Percentiles rank a stretch among this genome's conserved stretches.
phyloP scores from a whole-genome alignment of 371 early-diverging fungal species.

The Funneliformis caledonium region DNA sequence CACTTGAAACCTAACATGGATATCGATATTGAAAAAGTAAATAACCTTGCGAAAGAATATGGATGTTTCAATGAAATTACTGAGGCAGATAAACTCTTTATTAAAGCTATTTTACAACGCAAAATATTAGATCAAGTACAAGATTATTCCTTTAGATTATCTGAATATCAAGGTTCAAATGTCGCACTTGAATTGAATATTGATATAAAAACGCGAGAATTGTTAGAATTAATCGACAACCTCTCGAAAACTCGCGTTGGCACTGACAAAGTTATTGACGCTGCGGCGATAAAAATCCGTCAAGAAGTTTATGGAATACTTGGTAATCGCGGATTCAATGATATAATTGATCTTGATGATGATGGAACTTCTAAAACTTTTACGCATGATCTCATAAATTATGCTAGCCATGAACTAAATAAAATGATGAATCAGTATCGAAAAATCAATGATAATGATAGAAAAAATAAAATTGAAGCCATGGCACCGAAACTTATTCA shows the following conservation, averaged over 20 bases:
- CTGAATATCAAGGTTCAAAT: not conserved
- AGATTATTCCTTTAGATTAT: not conserved
- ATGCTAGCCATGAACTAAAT: not conserved
- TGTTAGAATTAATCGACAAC: not conserved
- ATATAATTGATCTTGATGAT: not conserved
- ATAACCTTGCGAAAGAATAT: too few relatives aligned
- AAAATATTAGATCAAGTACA: not conserved
- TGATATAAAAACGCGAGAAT: not conserved
- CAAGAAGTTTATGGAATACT: constrained; percentile 1
- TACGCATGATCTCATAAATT: not conserved
- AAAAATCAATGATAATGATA: not conserved
- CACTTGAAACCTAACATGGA: not conserved
- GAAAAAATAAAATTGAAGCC: not conserved
- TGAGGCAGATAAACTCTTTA: too few relatives aligned
- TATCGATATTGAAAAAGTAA: not conserved
- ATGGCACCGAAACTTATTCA: not conserved
- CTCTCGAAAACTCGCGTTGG: not conserved
- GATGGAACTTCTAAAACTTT: not conserved
- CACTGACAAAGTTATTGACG: not conserved
- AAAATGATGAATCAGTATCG: not conserved
- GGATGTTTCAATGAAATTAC: too few relatives aligned
- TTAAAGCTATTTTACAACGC: not conserved
- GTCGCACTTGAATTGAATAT: not conserved
- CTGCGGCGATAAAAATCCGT: not conserved
- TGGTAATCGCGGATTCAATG: constrained; percentile 11